Conservation (phyloP, 345 rosid genomes). For the Hevea brasiliensis region DNA sequence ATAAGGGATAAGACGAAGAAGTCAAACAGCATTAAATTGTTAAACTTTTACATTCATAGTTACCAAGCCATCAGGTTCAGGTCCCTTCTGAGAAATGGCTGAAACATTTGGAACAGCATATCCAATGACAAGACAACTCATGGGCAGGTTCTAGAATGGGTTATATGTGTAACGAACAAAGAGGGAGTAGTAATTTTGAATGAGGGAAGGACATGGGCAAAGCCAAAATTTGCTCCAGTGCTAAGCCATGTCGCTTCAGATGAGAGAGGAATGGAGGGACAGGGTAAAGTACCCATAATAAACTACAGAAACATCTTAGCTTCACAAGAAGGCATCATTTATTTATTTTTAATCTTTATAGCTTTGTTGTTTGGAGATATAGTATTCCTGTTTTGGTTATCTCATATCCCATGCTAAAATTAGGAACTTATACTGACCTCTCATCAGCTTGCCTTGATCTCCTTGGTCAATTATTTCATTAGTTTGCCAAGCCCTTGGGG, state of each 20-base stretch:
- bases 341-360: background rate
- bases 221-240: background rate
- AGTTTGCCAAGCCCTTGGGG: conserved; percentile 37
- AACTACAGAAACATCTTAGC: no score
- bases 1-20: background rate
- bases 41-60: background rate
- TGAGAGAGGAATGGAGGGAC: background rate
- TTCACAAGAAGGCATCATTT: background rate
- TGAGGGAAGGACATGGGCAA: background rate
- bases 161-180: background rate
- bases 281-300: background rate
- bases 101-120: background rate
- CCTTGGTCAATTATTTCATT: conserved; percentile 31
- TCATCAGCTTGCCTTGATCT: conserved; percentile 33
- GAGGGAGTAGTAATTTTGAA: background rate
- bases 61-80: background rate
- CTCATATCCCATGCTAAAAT: conserved; percentile 6
- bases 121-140: background rate
- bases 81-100: no score
- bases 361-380: background rate
- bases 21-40: background rate
- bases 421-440: conserved; percentile 40
- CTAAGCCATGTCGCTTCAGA: background rate
- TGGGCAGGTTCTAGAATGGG: background rate
- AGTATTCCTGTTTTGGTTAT: conserved; percentile 1